A percentile compares a stretch with the other conserved stretches of the same genome.
These are phyloP conservation scores for Royoungia palumana DNA, from an alignment of 768 basidiomycete genomes.

Conservation along the genomic window DNA sequence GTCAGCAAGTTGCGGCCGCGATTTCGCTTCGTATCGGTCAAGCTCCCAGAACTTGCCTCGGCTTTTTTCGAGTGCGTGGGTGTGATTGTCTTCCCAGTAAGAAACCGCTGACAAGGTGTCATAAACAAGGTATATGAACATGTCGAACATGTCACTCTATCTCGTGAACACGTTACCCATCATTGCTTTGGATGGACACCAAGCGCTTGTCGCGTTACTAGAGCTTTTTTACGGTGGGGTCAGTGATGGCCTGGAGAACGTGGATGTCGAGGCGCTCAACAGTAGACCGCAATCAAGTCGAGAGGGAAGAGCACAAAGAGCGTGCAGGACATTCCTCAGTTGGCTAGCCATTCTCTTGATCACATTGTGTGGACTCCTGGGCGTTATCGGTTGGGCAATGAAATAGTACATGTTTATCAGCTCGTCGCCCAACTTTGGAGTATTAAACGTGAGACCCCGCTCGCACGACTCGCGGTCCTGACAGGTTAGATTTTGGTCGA, in stretches of 20 bases:
- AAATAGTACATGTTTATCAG: slow-evolving; percentile 1
- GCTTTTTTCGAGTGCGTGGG: slow-evolving; percentile 57
- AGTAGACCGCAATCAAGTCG: not conserved
- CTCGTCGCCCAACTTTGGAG: too few species aligned
- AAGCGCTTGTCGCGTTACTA: slow-evolving; percentile 43
- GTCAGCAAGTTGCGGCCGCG: slow-evolving; percentile 48
- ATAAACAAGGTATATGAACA: slow-evolving; percentile 52
- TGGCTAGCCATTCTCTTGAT: slow-evolving; percentile 22
- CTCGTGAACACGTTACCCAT: slow-evolving; percentile 81
- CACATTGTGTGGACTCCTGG: slow-evolving; percentile 19
- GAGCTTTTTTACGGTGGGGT: slow-evolving; percentile 18
- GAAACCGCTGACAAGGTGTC: not conserved
- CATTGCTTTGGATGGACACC: slow-evolving; percentile 65
- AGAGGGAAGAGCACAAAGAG: slow-evolving; percentile 15
- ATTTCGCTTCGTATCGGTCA: slow-evolving; percentile 12
- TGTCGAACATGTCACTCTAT: slow-evolving; percentile 73
- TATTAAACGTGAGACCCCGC: too few species aligned
- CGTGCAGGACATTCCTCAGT: slow-evolving; percentile 14
- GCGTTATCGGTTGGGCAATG: slow-evolving; percentile 14
- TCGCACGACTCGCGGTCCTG: too few species aligned
- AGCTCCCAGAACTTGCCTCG: slow-evolving; percentile 24
- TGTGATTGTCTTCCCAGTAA: not conserved
- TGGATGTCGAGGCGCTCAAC: slow-evolving; percentile 23
- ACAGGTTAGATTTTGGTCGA: not conserved
- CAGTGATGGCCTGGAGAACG: not conserved